phyloP scores from a whole-genome alignment of 208 protist species.

The Kentomonas sorsogonicus region DNA sequence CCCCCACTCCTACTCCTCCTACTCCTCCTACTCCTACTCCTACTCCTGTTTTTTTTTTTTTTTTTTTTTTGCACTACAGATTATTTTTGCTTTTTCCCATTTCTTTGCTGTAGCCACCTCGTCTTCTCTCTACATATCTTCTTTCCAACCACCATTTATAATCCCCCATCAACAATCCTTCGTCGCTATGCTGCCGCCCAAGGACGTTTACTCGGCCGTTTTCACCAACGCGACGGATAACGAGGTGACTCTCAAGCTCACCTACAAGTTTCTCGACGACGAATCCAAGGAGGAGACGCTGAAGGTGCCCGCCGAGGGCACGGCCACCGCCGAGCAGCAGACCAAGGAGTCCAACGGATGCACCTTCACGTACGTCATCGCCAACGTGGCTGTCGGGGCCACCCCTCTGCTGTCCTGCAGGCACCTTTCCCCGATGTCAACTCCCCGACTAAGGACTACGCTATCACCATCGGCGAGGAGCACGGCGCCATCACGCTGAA shows the following conservation, averaged over 20 bases:
- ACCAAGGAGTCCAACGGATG: conserved; percentile 14
- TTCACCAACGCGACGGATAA: conserved; percentile 38
- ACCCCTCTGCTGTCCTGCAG: conserved; percentile 11
- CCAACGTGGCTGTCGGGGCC: conserved; percentile 29
- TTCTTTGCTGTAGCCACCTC: too few relatives aligned
- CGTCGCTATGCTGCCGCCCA: conserved; percentile 52
- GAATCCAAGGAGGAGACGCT: conserved; percentile 11
- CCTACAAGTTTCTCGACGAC: conserved; percentile 28
- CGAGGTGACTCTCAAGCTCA: conserved; percentile 27
- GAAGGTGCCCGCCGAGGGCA: conserved; percentile 20
- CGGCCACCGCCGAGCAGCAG: conserved; percentile 26
- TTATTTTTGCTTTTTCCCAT: too few relatives aligned
- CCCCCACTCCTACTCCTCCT: too few relatives aligned
- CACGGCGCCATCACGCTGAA: conserved; percentile 9
- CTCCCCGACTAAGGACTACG: conserved; percentile 43
- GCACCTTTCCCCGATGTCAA: conserved; percentile 35
- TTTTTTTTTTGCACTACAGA: too few relatives aligned
- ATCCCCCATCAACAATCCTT: too few relatives aligned
- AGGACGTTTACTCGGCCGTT: conserved; percentile 59
- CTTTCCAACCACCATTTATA: too few relatives aligned
- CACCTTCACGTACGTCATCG: conserved; percentile 31
- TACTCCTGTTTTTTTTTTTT: too few relatives aligned
- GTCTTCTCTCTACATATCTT: too few relatives aligned
- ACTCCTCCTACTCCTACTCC: too few relatives aligned
- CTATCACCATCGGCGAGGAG: conserved; percentile 22